phyloP scores from a whole-genome alignment of 2,329 filamentous ascomycete genomes.

The Hypoxylon sp. region DNA sequence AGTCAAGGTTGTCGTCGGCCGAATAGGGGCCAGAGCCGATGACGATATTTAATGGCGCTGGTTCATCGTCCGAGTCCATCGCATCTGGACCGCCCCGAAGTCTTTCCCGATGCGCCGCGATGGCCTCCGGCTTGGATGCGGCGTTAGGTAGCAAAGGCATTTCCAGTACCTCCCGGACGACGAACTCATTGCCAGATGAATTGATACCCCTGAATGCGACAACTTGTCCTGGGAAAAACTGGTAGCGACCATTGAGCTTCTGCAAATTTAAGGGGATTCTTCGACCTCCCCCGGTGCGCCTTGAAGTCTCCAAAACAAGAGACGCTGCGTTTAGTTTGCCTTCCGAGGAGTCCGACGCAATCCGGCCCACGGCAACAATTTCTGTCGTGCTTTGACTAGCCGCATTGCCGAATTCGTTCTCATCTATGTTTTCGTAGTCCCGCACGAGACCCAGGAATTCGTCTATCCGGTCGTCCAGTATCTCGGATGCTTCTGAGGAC shows the following conservation, averaged over 20 bases:
- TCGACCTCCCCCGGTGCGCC: slow-evolving; percentile 84
- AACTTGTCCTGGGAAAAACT: slow-evolving; percentile 95
- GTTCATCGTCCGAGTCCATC: slow-evolving; percentile 70
- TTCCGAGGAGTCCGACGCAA: slow-evolving; percentile 88
- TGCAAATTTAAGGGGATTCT: slow-evolving; percentile 85
- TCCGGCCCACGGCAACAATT: slow-evolving; percentile 89
- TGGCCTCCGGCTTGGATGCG: slow-evolving; percentile 74
- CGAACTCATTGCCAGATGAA: slow-evolving; percentile 85
- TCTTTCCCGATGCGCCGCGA: slow-evolving; percentile 77
- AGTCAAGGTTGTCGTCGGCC: slow-evolving; percentile 90
- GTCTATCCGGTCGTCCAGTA: slow-evolving; percentile 95
- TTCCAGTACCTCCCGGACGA: slow-evolving; percentile 80
- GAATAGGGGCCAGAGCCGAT: slow-evolving; percentile 91
- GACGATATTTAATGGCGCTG: slow-evolving; percentile 79
- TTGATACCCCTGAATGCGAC: slow-evolving; percentile 90
- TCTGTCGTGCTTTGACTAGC: slow-evolving; percentile 86
- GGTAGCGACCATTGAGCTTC: slow-evolving; percentile 72
- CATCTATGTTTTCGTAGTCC: slow-evolving; percentile 80
- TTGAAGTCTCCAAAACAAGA: slow-evolving; percentile 87
- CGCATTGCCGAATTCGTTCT: slow-evolving; percentile 87
- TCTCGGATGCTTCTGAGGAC: slow-evolving; percentile 89
- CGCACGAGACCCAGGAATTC: slow-evolving; percentile 83
- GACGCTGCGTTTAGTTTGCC: slow-evolving; percentile 89
- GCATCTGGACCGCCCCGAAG: slow-evolving; percentile 74
- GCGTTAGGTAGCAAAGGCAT: slow-evolving; percentile 81